Percentiles rank a stretch among this genome's conserved stretches.
Conservation (phyloP, 495 filamentous ascomycete species). For the Ascodesmis nigricans region DNA sequence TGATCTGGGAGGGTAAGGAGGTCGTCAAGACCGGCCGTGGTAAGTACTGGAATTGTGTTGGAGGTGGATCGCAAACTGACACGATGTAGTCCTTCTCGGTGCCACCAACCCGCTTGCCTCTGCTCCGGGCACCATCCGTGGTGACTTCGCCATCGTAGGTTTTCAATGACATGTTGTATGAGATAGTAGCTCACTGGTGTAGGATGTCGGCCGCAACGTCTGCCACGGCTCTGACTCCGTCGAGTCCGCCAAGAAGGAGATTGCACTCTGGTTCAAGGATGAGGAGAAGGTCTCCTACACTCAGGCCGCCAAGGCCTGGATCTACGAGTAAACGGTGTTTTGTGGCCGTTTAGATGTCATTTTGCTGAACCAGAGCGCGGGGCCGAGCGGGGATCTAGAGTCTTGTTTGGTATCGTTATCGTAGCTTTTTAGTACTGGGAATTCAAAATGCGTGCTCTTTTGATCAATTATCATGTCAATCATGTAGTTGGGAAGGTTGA, state of each 20-base stretch:
- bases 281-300: constrained; percentile 65
- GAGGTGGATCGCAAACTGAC: constrained; percentile 6
- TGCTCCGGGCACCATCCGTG: constrained; percentile 88
- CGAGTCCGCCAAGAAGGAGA: constrained; percentile 98
- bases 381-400: no score
- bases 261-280: constrained; percentile 84
- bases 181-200: constrained; percentile 4
- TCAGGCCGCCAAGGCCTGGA: constrained; percentile 59
- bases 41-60: constrained; percentile 25
- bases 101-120: constrained; percentile 95
- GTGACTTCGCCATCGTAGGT: constrained; percentile 48
- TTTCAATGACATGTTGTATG: constrained; percentile 7
- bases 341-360: no score
- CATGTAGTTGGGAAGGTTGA: no score
- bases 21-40: constrained; percentile 93
- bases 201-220: constrained; percentile 93
- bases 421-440: no score
- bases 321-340: constrained; percentile 50
- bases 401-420: no score
- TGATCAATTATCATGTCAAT: no score
- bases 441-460: no score
- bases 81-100: constrained; percentile 51
- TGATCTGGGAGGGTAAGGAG: constrained; percentile 97
- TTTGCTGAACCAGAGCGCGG: no score
- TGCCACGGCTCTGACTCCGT: constrained; percentile 98